Evolutionary conservation across 1,139 yeast genomes (phyloP).

Genomic region (Spathaspora sp.): DNA sequence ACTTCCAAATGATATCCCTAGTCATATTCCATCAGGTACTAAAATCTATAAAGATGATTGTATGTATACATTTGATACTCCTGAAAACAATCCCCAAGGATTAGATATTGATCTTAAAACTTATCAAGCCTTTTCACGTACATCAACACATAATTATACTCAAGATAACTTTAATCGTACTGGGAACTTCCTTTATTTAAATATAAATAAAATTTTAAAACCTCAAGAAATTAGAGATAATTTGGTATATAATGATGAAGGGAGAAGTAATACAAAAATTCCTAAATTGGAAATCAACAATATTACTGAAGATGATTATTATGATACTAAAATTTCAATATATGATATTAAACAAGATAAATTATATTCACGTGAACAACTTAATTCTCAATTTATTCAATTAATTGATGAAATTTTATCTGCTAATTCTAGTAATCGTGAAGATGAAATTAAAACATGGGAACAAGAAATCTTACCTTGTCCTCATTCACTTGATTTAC

Average conservation of each 20-base stretch:
- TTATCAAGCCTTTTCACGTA: conserved; percentile 61
- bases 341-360: conserved; percentile 40
- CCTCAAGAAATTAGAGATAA: conserved; percentile 27
- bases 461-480: conserved; percentile 84
- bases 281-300: conserved; percentile 76
- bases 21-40: conserved; percentile 19
- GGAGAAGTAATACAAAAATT: conserved; percentile 51
- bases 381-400: conserved; percentile 22
- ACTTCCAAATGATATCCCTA: conserved; percentile 23
- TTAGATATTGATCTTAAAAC: conserved; percentile 72
- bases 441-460: conserved; percentile 87
- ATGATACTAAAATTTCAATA: conserved; percentile 46
- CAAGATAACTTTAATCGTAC: conserved; percentile 48
- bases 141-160: conserved; percentile 51
- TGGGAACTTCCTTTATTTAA: conserved; percentile 56
- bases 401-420: conserved; percentile 52
- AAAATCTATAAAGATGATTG: conserved; percentile 79
- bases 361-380: conserved; percentile 18
- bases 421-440: conserved; percentile 64
- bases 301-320: conserved; percentile 66
- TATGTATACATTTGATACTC: conserved; percentile 74
- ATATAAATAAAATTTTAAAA: conserved; percentile 51
- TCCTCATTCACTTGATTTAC: conserved; percentile 61
- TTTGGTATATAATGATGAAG: conserved; percentile 19
- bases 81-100: conserved; percentile 59